Percentiles rank a stretch among this genome's conserved stretches.
These are phyloP conservation scores for Globisporangium megalacanthum DNA, from an alignment of 352 stramenopile genomes.

Conservation along the genomic window DNA sequence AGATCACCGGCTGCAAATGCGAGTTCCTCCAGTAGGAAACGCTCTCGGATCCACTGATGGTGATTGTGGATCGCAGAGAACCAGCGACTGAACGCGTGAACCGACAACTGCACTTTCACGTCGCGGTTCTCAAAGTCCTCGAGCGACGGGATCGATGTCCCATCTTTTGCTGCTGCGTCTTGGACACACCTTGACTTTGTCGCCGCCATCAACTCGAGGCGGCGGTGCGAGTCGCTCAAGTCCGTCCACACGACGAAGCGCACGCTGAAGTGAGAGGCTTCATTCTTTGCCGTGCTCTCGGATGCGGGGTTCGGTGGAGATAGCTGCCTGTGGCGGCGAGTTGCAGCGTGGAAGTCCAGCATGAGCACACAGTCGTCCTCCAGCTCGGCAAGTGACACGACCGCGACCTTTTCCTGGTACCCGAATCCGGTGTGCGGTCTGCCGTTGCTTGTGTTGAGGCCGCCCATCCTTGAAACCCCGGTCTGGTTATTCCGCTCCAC, in stretches of 20 bases:
- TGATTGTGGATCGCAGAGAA: conserved; percentile 36
- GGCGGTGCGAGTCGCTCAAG: conserved; percentile 32
- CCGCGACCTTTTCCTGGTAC: conserved; percentile 31
- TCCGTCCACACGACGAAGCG: conserved; percentile 36
- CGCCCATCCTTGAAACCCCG: background rate
- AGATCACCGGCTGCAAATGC: conserved; percentile 40
- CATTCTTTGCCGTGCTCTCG: background rate
- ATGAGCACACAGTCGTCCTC: conserved; percentile 40
- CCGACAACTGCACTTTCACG: conserved; percentile 30
- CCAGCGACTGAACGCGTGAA: conserved; percentile 56
- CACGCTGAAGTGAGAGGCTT: conserved; percentile 3
- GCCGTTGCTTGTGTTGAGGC: background rate
- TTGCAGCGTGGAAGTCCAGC: conserved; percentile 29
- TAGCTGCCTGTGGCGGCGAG: background rate
- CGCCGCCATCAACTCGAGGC: conserved; percentile 48
- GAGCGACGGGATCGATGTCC: conserved; percentile 28
- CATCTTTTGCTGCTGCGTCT: conserved; percentile 29
- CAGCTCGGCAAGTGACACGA: conserved; percentile 44
- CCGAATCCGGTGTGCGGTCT: background rate
- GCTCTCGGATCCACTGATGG: conserved; percentile 41
- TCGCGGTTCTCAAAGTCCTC: conserved; percentile 46
- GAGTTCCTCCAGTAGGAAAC: conserved; percentile 56
- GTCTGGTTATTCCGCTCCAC: background rate
- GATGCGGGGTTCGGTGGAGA: background rate
- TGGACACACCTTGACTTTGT: conserved; percentile 44